Evolutionary conservation across 2,329 filamentous ascomycete genomes (phyloP).

Genomic region (Aspergillus intermedius): DNA sequence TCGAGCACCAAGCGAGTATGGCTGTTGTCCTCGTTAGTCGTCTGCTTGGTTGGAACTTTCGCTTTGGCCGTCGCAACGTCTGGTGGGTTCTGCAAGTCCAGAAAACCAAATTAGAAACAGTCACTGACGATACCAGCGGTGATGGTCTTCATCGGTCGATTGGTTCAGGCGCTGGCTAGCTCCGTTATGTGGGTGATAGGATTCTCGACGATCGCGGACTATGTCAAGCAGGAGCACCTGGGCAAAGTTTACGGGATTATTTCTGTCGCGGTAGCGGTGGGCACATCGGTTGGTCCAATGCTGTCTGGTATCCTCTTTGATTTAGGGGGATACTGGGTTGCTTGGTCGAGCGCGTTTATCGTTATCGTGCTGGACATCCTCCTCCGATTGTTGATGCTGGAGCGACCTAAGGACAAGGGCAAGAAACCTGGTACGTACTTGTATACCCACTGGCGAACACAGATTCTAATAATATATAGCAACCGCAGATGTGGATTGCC

Average conservation of each 20-base stretch:
- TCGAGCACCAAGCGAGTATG: constrained; percentile 13
- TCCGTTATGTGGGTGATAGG: constrained; percentile 24
- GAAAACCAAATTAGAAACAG: not conserved
- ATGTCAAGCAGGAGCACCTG: constrained; percentile 12
- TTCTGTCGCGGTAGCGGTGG: constrained; percentile 4
- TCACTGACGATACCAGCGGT: constrained; percentile 9
- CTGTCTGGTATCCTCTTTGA: constrained; percentile 19
- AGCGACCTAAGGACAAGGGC: constrained; percentile 2
- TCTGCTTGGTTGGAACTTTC: constrained; percentile 16
- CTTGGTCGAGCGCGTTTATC: constrained; percentile 17
- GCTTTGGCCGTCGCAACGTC: constrained; percentile 16
- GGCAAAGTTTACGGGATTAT: constrained; percentile 8
- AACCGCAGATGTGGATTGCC: not conserved
- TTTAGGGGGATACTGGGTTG: constrained; percentile 19
- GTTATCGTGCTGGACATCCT: constrained; percentile 23
- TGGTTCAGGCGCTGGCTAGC: constrained; percentile 21
- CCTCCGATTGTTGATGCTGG: constrained; percentile 20
- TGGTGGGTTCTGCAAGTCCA: constrained; percentile 9
- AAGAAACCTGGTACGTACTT: not conserved
- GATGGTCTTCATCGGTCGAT: constrained; percentile 18
- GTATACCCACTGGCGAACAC: no score
- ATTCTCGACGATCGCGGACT: constrained; percentile 16
- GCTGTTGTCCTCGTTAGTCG: constrained; percentile 15
- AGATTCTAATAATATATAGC: not conserved
- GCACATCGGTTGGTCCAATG: constrained; percentile 19